A percentile compares a stretch with the other conserved stretches of the same genome.
Evolutionary conservation across 805 yeast species (phyloP).

Genomic region (Saccharomycopsis vini): DNA sequence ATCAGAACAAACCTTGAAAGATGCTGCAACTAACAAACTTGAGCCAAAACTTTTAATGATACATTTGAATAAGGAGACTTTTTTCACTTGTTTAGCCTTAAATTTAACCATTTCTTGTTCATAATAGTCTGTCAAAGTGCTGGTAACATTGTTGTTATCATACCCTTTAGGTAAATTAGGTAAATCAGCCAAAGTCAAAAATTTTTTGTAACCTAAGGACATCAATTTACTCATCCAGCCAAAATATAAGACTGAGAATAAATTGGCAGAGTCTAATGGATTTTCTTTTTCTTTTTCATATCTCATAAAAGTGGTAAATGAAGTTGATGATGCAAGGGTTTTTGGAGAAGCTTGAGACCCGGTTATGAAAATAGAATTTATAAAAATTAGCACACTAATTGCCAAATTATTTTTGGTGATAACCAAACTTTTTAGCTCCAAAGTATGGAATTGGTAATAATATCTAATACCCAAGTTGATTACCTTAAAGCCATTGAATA

Average conservation of each 20-base stretch:
- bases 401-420: slow-evolving; percentile 23
- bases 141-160: slow-evolving; percentile 44
- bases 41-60: slow-evolving; percentile 64
- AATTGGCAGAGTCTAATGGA: slow-evolving; percentile 53
- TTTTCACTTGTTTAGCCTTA: slow-evolving; percentile 24
- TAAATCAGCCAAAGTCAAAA: slow-evolving; percentile 50
- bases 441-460: slow-evolving; percentile 24
- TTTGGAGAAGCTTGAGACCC: slow-evolving; percentile 32
- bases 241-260: slow-evolving; percentile 71
- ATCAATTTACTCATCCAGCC: slow-evolving; percentile 87
- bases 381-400: slow-evolving; percentile 27
- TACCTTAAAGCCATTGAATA: slow-evolving; percentile 40
- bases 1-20: slow-evolving; percentile 50
- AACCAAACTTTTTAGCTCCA: slow-evolving; percentile 18
- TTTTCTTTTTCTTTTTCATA: slow-evolving; percentile 25
- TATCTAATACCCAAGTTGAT: slow-evolving; percentile 31
- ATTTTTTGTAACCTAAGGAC: slow-evolving; percentile 62
- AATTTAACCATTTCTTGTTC: slow-evolving; percentile 32
- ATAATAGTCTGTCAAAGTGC: slow-evolving; percentile 54
- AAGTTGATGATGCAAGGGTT: slow-evolving; percentile 27
- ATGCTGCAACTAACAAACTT: slow-evolving; percentile 42
- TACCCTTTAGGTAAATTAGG: slow-evolving; percentile 69
- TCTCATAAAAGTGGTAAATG: slow-evolving; percentile 33
- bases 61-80: slow-evolving; percentile 51
- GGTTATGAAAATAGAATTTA: slow-evolving; percentile 27